phyloP scores from a whole-genome alignment of 768 basidiomycete species.

The Termitomyces sp. region DNA sequence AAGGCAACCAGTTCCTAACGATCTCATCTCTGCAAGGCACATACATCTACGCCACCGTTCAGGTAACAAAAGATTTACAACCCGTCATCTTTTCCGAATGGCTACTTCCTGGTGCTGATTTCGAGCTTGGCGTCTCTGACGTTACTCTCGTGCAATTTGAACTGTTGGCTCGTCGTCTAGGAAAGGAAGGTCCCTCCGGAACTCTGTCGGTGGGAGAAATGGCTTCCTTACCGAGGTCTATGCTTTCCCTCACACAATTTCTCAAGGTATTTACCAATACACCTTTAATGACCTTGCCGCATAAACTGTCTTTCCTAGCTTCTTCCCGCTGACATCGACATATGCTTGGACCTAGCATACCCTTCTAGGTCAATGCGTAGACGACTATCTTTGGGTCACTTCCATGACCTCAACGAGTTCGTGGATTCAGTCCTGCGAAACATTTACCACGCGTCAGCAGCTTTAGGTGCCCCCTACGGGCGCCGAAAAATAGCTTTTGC shows the following conservation, averaged over 20 bases:
- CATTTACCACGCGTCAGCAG: slow-evolving; percentile 65
- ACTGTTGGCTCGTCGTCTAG: slow-evolving; percentile 48
- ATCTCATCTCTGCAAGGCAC: slow-evolving; percentile 88
- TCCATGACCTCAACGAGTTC: slow-evolving; percentile 70
- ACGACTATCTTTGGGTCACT: slow-evolving; percentile 40
- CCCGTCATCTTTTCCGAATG: slow-evolving; percentile 82
- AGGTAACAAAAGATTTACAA: slow-evolving; percentile 89
- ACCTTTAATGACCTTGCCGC: not conserved
- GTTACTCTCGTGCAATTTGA: slow-evolving; percentile 81
- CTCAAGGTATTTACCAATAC: slow-evolving; percentile 47
- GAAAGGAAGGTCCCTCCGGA: slow-evolving; percentile 33
- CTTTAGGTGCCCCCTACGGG: slow-evolving; percentile 41
- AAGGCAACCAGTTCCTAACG: slow-evolving; percentile 55
- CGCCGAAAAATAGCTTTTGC: slow-evolving; percentile 87
- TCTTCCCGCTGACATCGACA: slow-evolving; percentile 57
- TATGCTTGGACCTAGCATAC: slow-evolving; percentile 83
- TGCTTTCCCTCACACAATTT: slow-evolving; percentile 73
- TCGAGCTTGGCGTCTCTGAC: slow-evolving; percentile 80
- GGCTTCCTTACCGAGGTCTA: slow-evolving; percentile 43
- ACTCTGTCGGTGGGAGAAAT: slow-evolving; percentile 34
- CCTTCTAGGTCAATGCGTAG: slow-evolving; percentile 47
- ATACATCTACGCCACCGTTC: slow-evolving; percentile 81
- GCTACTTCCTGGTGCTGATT: slow-evolving; percentile 64
- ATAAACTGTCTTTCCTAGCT: slow-evolving; percentile 31
- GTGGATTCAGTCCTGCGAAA: slow-evolving; percentile 82